Evolutionary conservation across 179 eudicot species (phyloP), one percentile per base, ranked within the genome.

Genomic region (Silene coronaria): DNA sequence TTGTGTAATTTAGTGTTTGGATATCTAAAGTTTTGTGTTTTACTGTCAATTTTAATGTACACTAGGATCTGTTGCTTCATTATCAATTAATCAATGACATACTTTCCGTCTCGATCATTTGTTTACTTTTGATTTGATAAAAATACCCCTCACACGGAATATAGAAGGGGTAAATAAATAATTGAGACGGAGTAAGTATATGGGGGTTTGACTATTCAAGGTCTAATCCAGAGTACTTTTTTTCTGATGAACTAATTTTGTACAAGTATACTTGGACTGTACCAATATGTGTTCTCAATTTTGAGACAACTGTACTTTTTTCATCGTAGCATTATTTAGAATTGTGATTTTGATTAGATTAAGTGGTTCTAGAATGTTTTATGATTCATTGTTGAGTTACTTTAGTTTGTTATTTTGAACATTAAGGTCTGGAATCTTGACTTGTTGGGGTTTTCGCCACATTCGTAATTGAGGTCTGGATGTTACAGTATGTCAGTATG

Each of bases 191-290:
- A n/a, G n/a, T n/a, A n/a, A n/a, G 42, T 36, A 36, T 5, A 36
- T 10, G 76, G 79, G 79, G 81, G 75, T 81, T 81, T 78, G 84
- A 76, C 46, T 70, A 78, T 70, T 78, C 69, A 70, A 73, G 61
- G 55, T 74, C 70, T 77, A 4, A 74, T 23, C 70, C 70, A 13
- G n/a, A 26, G 42, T 36, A 68, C 26, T 12, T 53, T 73, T 77
- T 42, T 27, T 55, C 34, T 58, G 67, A 14, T 46, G 34, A 26
- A 45, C 68, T 21, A 53, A 63, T 67, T 22, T 79, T 24, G 32
- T 69, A 42, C 17, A 8, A 36, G 32, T 69, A 42, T 23, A 8
- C 72, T 42, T 71, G 61, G 42, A 38, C 58, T 71, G 45, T n/a
- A 14, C 19, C 19, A 45, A 32, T 38, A 27, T 9, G 10, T 36